These are phyloP conservation scores for Ogataea sp. DNA, from an alignment of 805 yeast genomes.

Conservation along the genomic window DNA sequence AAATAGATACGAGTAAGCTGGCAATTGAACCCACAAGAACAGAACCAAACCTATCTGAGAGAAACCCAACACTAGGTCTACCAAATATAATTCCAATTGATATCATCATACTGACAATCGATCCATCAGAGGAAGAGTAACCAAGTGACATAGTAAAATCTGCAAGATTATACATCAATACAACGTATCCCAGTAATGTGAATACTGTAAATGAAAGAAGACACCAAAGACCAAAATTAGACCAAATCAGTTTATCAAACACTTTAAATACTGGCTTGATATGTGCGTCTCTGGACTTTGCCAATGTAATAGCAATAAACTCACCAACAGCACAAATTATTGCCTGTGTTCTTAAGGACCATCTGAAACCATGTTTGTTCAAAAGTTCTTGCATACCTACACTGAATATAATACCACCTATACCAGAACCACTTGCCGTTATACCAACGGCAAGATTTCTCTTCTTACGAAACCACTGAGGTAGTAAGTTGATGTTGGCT, in stretches of 20 bases:
- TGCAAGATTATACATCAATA: slow-evolving; percentile 48
- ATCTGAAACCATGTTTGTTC: slow-evolving; percentile 27
- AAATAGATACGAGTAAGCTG: slow-evolving; percentile 30
- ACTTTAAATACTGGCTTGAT: slow-evolving; percentile 28
- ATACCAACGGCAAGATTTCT: slow-evolving; percentile 48
- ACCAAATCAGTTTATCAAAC: slow-evolving; percentile 33
- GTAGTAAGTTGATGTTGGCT: slow-evolving; percentile 52
- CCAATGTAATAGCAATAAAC: slow-evolving; percentile 24
- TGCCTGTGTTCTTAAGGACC: slow-evolving; percentile 46
- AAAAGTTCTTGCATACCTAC: slow-evolving; percentile 40
- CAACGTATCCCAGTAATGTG: slow-evolving; percentile 54
- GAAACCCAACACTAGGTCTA: slow-evolving; percentile 45
- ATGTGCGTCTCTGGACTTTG: slow-evolving; percentile 29
- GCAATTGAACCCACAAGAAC: slow-evolving; percentile 34
- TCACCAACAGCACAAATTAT: slow-evolving; percentile 29
- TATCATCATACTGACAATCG: slow-evolving; percentile 52
- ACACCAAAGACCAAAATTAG: slow-evolving; percentile 34
- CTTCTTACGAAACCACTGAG: slow-evolving; percentile 62
- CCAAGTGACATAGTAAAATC: slow-evolving; percentile 57
- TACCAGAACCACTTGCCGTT: slow-evolving; percentile 43
- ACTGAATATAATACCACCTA: slow-evolving; percentile 43
- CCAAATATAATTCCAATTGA: slow-evolving; percentile 49
- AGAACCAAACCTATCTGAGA: slow-evolving; percentile 45
- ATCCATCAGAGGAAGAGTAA: slow-evolving; percentile 43
- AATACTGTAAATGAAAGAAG: slow-evolving; percentile 30